Conservation (phyloP, 176 grass and related monocot genomes). For the Neostapfia colusana region DNA sequence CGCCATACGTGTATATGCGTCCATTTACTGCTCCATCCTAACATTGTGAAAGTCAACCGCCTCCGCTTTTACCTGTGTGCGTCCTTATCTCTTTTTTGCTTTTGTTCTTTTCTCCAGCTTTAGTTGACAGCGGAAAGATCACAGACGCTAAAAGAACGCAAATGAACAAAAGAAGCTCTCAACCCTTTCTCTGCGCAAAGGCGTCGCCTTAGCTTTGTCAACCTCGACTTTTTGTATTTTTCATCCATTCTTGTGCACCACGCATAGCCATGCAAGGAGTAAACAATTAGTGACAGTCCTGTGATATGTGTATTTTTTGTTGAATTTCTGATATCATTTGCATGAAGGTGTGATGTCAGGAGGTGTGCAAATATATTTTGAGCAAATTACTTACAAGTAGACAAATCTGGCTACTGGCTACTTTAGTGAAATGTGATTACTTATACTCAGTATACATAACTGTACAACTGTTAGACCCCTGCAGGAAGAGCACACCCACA, state of each 20-base stretch:
- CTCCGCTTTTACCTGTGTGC: slow-evolving; percentile 31
- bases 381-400: slow-evolving; percentile 15
- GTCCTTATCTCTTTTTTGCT: slow-evolving; percentile 21
- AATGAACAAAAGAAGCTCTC: slow-evolving; percentile 44
- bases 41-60: slow-evolving; percentile 36
- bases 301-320: background rate
- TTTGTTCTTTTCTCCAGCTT: slow-evolving; percentile 56
- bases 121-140: slow-evolving; percentile 50
- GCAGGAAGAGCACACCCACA: slow-evolving; percentile 10
- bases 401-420: background rate
- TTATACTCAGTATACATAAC: background rate
- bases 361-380: background rate
- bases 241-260: slow-evolving; percentile 4
- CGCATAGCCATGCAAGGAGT: background rate
- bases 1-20: slow-evolving; percentile 12
- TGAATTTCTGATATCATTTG: slow-evolving; percentile 2
- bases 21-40: slow-evolving; percentile 19
- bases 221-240: slow-evolving; percentile 35
- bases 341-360: background rate
- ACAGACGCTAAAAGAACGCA: slow-evolving; percentile 37
- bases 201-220: slow-evolving; percentile 42
- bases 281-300: slow-evolving; percentile 3
- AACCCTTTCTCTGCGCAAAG: slow-evolving; percentile 48
- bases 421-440: background rate
- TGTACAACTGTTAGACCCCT: background rate